These are phyloP conservation scores for Penicillium argentinense DNA, from an alignment of 495 filamentous ascomycete genomes.

Conservation along the genomic window DNA sequence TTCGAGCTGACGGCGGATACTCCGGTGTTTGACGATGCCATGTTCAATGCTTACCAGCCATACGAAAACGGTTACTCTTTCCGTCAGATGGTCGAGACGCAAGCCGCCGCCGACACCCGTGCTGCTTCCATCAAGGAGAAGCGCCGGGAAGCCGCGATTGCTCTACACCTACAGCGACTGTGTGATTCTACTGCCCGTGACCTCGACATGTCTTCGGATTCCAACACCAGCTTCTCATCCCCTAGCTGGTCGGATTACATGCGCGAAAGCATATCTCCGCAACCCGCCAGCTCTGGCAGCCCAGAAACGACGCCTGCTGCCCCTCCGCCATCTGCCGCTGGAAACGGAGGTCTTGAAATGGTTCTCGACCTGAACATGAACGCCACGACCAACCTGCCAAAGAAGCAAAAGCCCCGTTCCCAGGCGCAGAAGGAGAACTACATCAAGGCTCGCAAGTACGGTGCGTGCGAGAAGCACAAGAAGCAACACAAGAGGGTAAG, in stretches of 20 bases:
- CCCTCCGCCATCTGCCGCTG: slow-evolving; percentile 15
- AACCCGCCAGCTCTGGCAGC: slow-evolving; percentile 15
- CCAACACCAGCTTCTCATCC: slow-evolving; percentile 39
- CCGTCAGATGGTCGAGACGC: slow-evolving; percentile 42
- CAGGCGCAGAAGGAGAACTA: slow-evolving; percentile 49
- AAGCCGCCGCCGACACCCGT: slow-evolving; percentile 36
- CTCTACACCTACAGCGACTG: slow-evolving; percentile 40
- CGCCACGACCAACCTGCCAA: slow-evolving; percentile 40
- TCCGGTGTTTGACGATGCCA: slow-evolving; percentile 26
- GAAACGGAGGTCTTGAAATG: slow-evolving; percentile 35
- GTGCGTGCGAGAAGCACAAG: slow-evolving; percentile 48
- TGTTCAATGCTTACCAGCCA: slow-evolving; percentile 22
- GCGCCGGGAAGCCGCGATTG: slow-evolving; percentile 45
- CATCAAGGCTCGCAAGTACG: slow-evolving; percentile 47
- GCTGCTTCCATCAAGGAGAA: slow-evolving; percentile 43
- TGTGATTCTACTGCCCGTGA: slow-evolving; percentile 33
- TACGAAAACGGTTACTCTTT: slow-evolving; percentile 26
- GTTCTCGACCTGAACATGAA: slow-evolving; percentile 53
- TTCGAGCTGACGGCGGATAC: slow-evolving; percentile 23
- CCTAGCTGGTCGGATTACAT: slow-evolving; percentile 38
- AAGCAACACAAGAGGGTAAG: slow-evolving; percentile 51
- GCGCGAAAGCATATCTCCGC: slow-evolving; percentile 26
- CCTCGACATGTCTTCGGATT: slow-evolving; percentile 31
- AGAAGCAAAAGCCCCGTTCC: slow-evolving; percentile 48
- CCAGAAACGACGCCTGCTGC: slow-evolving; percentile 21